Evolutionary conservation across 75 land plant species (phyloP).

Genomic region (Ceratopteris richardii): DNA sequence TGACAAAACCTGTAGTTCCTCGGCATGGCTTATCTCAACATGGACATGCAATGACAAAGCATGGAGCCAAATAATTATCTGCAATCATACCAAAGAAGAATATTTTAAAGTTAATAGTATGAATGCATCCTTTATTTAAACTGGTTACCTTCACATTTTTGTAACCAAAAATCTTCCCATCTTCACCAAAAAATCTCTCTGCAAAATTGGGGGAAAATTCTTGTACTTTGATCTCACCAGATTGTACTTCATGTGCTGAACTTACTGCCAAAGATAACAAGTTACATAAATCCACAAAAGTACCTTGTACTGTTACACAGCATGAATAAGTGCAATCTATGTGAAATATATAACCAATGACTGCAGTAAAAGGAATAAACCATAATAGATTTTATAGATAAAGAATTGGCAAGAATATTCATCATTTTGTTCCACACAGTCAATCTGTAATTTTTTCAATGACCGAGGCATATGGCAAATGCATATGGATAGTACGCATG

Average conservation of each 20-base stretch:
- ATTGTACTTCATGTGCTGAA: constrained; percentile 16
- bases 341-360: no score
- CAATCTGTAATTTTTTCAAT: no score
- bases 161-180: constrained; percentile 91
- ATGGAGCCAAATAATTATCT: constrained; percentile 84
- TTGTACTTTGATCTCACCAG: constrained; percentile 14
- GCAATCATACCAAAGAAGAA: constrained; percentile 19
- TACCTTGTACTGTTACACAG: no score
- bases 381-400: no score
- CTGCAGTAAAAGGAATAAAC: no score
- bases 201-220: constrained; percentile 54
- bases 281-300: no score
- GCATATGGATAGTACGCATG: no score
- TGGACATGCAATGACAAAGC: constrained; percentile 72
- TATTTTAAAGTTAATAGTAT: not conserved
- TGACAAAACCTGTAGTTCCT: constrained; percentile 29
- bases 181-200: constrained; percentile 69
- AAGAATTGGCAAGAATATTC: no score
- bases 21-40: constrained; percentile 51
- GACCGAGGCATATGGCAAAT: no score
- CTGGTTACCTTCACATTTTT: constrained; percentile 53
- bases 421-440: no score
- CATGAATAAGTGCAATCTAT: no score
- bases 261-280: constrained; percentile 20
- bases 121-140: no score